Evolutionary conservation across 371 early-diverging fungal genomes (phyloP), one percentile per base, ranked within the genome.

Genomic region (Fennellomyces sp.): DNA sequence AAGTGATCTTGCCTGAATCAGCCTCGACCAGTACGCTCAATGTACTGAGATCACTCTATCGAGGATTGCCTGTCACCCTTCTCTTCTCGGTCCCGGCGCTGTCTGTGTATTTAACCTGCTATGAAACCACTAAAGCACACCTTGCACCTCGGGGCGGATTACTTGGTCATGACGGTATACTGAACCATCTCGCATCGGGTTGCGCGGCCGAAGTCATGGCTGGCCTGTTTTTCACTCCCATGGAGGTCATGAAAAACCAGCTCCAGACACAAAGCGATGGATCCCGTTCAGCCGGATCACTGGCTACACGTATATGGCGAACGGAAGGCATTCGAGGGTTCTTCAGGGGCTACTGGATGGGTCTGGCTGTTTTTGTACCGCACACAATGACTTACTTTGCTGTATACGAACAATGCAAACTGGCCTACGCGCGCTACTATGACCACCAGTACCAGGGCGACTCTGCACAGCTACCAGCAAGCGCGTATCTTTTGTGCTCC

Each of bases 171-270:
- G 55, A 56, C 19, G 39, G 54, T 7, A 66, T 78, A 2, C 5
- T 57, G 5, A 85, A 80, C 58, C 85, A 86, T 39, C 50, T 85
- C 36, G 21, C 78, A 6, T 76, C 84, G 15, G 89, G 80, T 0
- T 72, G 75, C 23, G 57, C 69, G 26, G 90, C 90, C 11, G 90
- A 89, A 65, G 70, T 83, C 0, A 48, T 69, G 0, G 81, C 84
- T 0, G 84, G 85, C 15, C 53, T 82, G 19, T 68, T 86, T 10
- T 87, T 87, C 83, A 92, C 92, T 5, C 94, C 94, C 3, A 91
- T 92, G 91, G 94, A 92, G 70, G 86, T 94, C 3, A 59, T 94
- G 58, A 94, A 94, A 62, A 87, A 81, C 52, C 79, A 82, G 49
- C 69, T 89, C 33, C 94, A 94, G 60, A 71, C 69, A 35, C 63